Evolutionary conservation across 352 stramenopile genomes (phyloP), one percentile per base, ranked within the genome.

Genomic region (Thraustochytrium sp.): DNA sequence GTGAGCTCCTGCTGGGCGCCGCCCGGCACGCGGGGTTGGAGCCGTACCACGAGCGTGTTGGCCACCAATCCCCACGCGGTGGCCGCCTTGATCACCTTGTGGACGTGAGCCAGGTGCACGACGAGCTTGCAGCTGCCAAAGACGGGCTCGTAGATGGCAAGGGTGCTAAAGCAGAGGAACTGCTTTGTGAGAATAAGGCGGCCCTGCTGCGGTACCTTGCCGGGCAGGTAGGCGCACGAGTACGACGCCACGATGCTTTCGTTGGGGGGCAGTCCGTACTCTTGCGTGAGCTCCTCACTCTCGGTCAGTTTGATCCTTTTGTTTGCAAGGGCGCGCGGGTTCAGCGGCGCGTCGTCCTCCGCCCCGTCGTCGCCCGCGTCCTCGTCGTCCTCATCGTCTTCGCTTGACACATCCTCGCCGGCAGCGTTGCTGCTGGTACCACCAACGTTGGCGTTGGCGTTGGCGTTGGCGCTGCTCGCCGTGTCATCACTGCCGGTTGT

Each of bases 91-190:
- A 53, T 65, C 16, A 80, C 68, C 26, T 61, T 80, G 29, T 18
- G 9, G 9, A 80, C 68, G 42, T 80, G 34, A 8, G 68, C 68
- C 5, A 80, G 51, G 8, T 46, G 68, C 48, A 80, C 68, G 26
- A 80, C 68, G 9, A 80, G 31, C 68, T 80, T 80, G 44, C 68
- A 80, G 53, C 68, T 80, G n/a, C 68, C 68, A 65, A 80, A 80
- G 4, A 80, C 40, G 26, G 68, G 68, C 51, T 80, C 48, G 51
- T 80, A 80, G 38, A 80, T 64, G 9, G 48, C 44, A 11, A 80
- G 51, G 11, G 68, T 80, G 13, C 31, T 55, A 51, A 80, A 80
- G 44, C 68, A 68, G 5, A 80, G n/a, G 34, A 80, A 80, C 1
- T 51, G 68, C 29, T 72, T 46, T 18, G 68, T 80, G 26, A 61